Base-by-base conservation (phyloP, 2,329 filamentous ascomycete species). In the Periconia macrospinosa region DNA sequence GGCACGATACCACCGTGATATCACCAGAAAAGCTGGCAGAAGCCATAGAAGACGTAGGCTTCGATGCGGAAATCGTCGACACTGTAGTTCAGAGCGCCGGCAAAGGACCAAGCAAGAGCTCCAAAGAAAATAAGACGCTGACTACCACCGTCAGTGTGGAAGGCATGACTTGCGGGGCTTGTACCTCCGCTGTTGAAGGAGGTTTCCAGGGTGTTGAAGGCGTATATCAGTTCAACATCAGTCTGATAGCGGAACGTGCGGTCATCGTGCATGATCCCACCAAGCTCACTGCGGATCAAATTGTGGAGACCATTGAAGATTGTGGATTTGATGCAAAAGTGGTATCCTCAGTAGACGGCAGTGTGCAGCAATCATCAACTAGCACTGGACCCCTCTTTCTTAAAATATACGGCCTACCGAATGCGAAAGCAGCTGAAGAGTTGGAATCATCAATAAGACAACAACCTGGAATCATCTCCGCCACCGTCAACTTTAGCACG, bases 111-210 rank as follows among this genome's bases (percentile, higher is more conserved):
- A 77, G 74, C 49, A 65, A 71, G 55, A 63, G 59, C 47, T 66
- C 69, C 57, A 72, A 61, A 73, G 78, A 57, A 75, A 77, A 47
- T 66, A 83, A 57, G 53, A 75, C 70, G 30, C 81, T 87, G 52
- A 90, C 86, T 0, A 97, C 92, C 0, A 97, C 92, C 0, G 82
- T 99, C 17, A 86, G 90, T 5, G 90, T 99, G 50, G 91, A 94
- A 62, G 94, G 94, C 47, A 99, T 99, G 94, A 99, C 94, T 1
- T 97, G 94, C 70, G 93, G 93, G 19, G 91, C 94, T 41, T 99
- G 94, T 75, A 97, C 94, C 0, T 93, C 93, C 1, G 92, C 93
- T 6, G 86, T 97, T 1, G 90, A 97, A 67, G 83, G 85, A 47
- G 91, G 89, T 3, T 94, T 99, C 75, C 84, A 86, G 61, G 84